Conservation (phyloP, 2,329 filamentous ascomycete species). For the Conoideocrella luteorostrata region DNA sequence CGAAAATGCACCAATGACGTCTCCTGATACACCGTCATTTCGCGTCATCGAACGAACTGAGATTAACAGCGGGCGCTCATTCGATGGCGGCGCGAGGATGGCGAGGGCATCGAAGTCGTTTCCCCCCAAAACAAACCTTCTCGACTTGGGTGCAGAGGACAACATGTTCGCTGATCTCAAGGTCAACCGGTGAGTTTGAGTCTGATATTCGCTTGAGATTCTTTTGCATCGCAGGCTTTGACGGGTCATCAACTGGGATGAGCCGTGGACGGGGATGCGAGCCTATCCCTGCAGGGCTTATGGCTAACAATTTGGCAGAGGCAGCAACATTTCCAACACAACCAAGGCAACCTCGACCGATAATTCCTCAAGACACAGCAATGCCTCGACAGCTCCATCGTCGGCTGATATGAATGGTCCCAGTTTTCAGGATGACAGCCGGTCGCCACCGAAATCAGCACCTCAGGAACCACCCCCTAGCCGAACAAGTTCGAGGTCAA, state of each 20-base stretch:
- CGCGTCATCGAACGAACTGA: conserved; percentile 51
- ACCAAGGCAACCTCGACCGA: conserved; percentile 54
- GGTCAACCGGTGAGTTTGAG: conserved; percentile 44
- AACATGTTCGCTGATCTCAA: conserved; percentile 55
- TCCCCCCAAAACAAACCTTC: conserved; percentile 30
- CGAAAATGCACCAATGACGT: conserved; percentile 40
- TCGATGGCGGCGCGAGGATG: conserved; percentile 43
- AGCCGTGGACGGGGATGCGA: too few relatives aligned
- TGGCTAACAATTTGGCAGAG: conserved; percentile 39
- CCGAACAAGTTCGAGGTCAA: conserved; percentile 40
- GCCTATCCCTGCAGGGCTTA: background rate
- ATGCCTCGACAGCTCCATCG: conserved; percentile 55
- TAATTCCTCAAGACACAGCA: conserved; percentile 56
- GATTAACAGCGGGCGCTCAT: conserved; percentile 36
- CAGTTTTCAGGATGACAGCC: conserved; percentile 21
- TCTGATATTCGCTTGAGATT: too few relatives aligned
- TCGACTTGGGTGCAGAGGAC: conserved; percentile 42
- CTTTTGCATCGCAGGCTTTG: too few relatives aligned
- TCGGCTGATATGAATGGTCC: conserved; percentile 37
- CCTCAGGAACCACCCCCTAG: conserved; percentile 30
- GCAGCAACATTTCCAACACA: conserved; percentile 55
- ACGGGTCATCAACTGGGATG: conserved; percentile 11
- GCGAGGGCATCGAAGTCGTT: conserved; percentile 29
- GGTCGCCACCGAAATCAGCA: conserved; percentile 27
- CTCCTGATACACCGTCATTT: conserved; percentile 45